Percentiles rank a stretch among this genome's conserved stretches.
Evolutionary conservation across 495 filamentous ascomycete species (phyloP).

Genomic region (Penicillium simplicissimum): DNA sequence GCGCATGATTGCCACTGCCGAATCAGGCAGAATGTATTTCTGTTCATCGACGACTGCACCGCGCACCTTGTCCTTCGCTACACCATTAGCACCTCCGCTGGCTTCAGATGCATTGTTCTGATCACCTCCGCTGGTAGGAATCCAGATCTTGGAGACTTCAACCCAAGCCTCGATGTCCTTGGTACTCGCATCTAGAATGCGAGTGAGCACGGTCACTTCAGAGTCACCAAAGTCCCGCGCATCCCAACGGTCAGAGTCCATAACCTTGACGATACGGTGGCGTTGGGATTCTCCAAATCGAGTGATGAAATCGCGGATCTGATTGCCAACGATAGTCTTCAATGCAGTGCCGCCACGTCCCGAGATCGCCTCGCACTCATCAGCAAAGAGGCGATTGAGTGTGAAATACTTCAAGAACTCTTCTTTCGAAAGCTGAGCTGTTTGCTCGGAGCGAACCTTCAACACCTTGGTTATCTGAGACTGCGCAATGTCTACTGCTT

Average conservation of each 20-base stretch:
- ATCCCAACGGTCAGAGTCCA: conserved; percentile 91
- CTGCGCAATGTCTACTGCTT: conserved; percentile 90
- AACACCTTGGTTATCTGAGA: conserved; percentile 89
- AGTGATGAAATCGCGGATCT: conserved; percentile 87
- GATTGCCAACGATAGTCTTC: conserved; percentile 85
- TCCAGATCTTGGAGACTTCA: conserved; percentile 70
- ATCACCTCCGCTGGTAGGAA: conserved; percentile 39
- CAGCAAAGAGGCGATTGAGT: conserved; percentile 89
- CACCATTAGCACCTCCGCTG: conserved; percentile 48
- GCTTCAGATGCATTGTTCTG: conserved; percentile 34
- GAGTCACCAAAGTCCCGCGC: conserved; percentile 78
- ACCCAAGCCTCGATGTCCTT: conserved; percentile 76
- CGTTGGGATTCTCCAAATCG: conserved; percentile 73
- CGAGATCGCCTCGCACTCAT: conserved; percentile 95
- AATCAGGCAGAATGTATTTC: conserved; percentile 81
- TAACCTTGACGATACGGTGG: conserved; percentile 74
- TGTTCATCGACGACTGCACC: conserved; percentile 81
- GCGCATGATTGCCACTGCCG: conserved; percentile 72
- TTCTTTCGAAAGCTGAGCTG: conserved; percentile 66
- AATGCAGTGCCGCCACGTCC: conserved; percentile 81
- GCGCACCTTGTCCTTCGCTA: conserved; percentile 66
- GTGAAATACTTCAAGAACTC: conserved; percentile 90
- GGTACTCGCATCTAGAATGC: conserved; percentile 77
- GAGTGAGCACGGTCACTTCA: conserved; percentile 61
- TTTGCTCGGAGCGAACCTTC: conserved; percentile 87